A percentile compares a stretch with the other conserved stretches of the same genome.
These are phyloP conservation scores for Musa itinerans DNA, from an alignment of 176 grass and related monocot species.

Conservation along the genomic window DNA sequence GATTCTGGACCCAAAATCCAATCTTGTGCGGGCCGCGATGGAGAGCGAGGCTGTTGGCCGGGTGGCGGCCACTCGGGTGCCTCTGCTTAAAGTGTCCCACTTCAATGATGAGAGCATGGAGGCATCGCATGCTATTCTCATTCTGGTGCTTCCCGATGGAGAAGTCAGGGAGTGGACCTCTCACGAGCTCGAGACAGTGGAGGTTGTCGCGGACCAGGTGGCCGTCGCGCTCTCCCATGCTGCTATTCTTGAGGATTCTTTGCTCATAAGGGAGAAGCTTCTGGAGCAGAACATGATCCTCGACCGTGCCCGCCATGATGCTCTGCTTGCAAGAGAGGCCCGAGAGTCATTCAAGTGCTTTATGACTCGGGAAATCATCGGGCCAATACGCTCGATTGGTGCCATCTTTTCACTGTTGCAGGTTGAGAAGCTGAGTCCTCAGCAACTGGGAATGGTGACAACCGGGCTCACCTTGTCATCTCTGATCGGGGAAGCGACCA, in stretches of 20 bases:
- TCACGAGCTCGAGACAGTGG: background rate
- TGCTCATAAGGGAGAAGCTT: conserved; percentile 4
- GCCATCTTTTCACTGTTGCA: background rate
- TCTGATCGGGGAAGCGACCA: background rate
- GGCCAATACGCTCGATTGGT: background rate
- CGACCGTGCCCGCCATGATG: conserved; percentile 2
- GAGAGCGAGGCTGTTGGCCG: background rate
- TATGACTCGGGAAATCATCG: background rate
- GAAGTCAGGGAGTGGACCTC: background rate
- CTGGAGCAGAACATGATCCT: conserved; percentile 3
- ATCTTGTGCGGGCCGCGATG: background rate
- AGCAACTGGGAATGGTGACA: conserved; percentile 8
- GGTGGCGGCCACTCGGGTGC: background rate
- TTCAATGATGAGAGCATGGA: background rate
- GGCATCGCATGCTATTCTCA: background rate
- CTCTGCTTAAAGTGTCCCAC: background rate
- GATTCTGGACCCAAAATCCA: background rate
- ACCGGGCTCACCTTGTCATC: background rate
- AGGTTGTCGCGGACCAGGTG: conserved; percentile 6
- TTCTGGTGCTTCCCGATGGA: background rate
- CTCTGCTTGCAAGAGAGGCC: background rate
- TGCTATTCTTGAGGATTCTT: background rate
- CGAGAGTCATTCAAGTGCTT: conserved; percentile 1
- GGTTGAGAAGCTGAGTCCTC: background rate
- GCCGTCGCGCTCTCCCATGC: conserved; percentile 2